Evolutionary conservation across 192 early-diverging fungal species (phyloP), one percentile per base, ranked within the genome.

Genomic region (Cetraspora pellucida): DNA sequence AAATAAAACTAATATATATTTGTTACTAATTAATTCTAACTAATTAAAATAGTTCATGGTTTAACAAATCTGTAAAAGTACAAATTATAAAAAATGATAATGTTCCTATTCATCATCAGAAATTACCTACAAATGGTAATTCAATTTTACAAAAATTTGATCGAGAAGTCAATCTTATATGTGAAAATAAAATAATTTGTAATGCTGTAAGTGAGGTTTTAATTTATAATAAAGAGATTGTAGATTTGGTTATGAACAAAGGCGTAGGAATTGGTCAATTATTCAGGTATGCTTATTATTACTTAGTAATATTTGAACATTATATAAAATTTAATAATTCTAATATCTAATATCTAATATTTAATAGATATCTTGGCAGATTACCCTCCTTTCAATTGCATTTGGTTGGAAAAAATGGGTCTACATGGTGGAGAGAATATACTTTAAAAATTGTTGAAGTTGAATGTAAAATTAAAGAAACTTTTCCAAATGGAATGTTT

Each of bases 191-290:
- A 64, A 61, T 82, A 45, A 65, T 85, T 43, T 85, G 84, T 49
- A 85, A 83, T 55, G 84, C 84, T 28, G 79, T 76, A 72, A 79
- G 77, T 25, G 79, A 77, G 25, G 77, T 85, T 16, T 68, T 83
- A 10, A 79, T 85, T 49, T 79, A 74, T 61, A 82, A 85, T 47
- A 43, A 72, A 49, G 46, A 61, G 10, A 75, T 85, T 31, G 74
- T 79, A 25, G 74, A 82, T 60, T 50, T 85, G 2, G 75, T 85
- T 13, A 82, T 77, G 44, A 77, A 85, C 7, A 76, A 82, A 10
- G 84, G 81, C 7, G 80, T 85, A 0, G 84, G 84, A 2, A 81
- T 85, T 69, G 84, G 84, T 2, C 84, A 85, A 59, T 77, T 85
- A 31, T 85, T 85, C 31, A 74, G 84, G 70, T 75, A 73, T 77